These are phyloP conservation scores for Aspergillus felis DNA, from an alignment of 2,329 filamentous ascomycete species.

Conservation along the genomic window DNA sequence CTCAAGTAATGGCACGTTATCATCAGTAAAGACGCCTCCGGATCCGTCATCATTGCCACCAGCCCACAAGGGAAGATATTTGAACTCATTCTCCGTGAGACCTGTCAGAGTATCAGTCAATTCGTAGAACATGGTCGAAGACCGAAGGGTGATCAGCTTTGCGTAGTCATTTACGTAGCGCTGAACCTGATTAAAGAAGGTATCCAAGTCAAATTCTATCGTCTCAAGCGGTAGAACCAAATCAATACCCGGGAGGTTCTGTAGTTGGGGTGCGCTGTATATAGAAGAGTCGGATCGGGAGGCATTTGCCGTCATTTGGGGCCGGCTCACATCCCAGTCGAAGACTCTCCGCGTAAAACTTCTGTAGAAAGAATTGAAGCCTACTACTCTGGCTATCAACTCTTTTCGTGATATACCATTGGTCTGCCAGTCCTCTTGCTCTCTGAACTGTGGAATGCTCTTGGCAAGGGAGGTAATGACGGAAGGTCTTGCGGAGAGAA, in stretches of 20 bases:
- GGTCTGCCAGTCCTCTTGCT: background rate
- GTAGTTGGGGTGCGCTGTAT: background rate
- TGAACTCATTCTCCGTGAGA: slow-evolving; percentile 55
- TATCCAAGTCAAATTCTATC: slow-evolving; percentile 10
- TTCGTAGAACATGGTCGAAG: slow-evolving; percentile 12
- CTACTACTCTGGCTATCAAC: background rate
- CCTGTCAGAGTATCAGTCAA: slow-evolving; percentile 46
- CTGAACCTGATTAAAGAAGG: slow-evolving; percentile 17
- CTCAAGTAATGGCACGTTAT: slow-evolving; percentile 30
- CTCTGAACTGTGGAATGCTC: background rate
- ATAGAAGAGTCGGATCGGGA: background rate
- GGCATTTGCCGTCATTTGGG: background rate
- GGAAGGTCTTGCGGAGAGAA: background rate
- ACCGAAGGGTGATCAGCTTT: slow-evolving; percentile 11
- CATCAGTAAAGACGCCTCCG: slow-evolving; percentile 47
- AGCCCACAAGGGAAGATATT: slow-evolving; percentile 63
- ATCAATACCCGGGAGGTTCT: background rate
- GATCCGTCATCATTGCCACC: slow-evolving; percentile 53
- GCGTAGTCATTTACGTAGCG: slow-evolving; percentile 15
- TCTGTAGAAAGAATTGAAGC: background rate
- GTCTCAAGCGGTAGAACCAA: background rate
- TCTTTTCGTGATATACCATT: background rate
- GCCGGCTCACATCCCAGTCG: background rate
- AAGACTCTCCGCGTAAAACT: background rate
- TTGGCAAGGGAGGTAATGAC: slow-evolving; percentile 11